These are phyloP conservation scores for Lasiosphaeria miniovina DNA, from an alignment of 495 filamentous ascomycete genomes.

Conservation along the genomic window DNA sequence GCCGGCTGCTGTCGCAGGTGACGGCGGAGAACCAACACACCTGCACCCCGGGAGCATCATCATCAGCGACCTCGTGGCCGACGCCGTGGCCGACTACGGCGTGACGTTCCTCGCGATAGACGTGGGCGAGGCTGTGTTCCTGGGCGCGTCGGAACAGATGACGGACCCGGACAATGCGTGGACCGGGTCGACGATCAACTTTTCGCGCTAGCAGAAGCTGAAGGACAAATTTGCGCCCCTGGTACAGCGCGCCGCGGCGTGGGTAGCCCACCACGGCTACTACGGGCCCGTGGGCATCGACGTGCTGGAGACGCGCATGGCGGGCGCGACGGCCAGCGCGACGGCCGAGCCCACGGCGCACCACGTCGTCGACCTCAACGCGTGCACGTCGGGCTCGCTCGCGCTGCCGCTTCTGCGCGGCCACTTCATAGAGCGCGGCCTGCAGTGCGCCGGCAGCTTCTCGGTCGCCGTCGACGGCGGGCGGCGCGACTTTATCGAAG, in stretches of 20 bases:
- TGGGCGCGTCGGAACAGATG: conserved; percentile 32
- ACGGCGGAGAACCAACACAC: conserved; percentile 25
- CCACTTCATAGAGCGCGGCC: conserved; percentile 21
- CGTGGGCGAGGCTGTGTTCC: conserved; percentile 19
- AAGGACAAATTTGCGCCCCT: conserved; percentile 19
- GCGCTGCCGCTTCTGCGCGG: conserved; percentile 24
- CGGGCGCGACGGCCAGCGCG: conserved; percentile 4
- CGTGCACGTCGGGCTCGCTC: conserved; percentile 31
- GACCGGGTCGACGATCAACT: conserved; percentile 31
- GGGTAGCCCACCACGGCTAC: conserved; percentile 26
- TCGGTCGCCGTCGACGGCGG: conserved; percentile 12
- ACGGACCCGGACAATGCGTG: conserved; percentile 25
- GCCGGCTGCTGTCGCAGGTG: conserved; percentile 25
- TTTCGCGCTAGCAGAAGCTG: conserved; percentile 24
- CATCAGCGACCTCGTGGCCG: conserved; percentile 24
- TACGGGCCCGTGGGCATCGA: conserved; percentile 34
- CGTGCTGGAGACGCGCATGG: conserved; percentile 22
- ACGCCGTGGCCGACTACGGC: conserved; percentile 29
- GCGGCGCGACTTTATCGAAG: conserved; percentile 22
- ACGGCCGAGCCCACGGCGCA: conserved; percentile 10
- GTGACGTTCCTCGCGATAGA: conserved; percentile 30
- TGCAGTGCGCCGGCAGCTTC: conserved; percentile 28
- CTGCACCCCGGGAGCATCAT: conserved; percentile 25
- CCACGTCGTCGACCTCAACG: conserved; percentile 36
- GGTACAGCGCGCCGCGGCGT: conserved; percentile 22